Percentiles rank a stretch among this genome's conserved stretches.
These are phyloP conservation scores for Penicillium paxilli DNA, from an alignment of 495 filamentous ascomycete genomes.

Conservation along the genomic window DNA sequence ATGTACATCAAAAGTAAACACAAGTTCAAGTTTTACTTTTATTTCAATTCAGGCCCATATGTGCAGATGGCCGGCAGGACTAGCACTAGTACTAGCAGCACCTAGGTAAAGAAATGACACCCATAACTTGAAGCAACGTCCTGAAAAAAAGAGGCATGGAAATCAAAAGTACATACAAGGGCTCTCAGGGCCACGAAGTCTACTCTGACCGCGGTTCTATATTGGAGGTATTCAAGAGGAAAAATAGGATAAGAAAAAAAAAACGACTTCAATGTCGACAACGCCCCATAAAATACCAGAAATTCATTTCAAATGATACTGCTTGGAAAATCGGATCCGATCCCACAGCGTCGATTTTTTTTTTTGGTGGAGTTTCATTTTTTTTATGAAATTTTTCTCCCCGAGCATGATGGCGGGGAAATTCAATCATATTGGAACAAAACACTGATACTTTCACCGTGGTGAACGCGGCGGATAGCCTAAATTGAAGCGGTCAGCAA, in stretches of 20 bases:
- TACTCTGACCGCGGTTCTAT: constrained; percentile 25
- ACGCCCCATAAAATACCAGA: neutral
- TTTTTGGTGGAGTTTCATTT: too few species aligned
- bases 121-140: constrained; percentile 9
- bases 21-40: neutral
- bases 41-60: constrained; percentile 18
- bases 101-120: constrained; percentile 8
- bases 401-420: neutral
- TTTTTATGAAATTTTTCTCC: constrained; percentile 1
- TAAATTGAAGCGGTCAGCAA: constrained; percentile 32
- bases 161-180: constrained; percentile 7
- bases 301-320: constrained; percentile 1
- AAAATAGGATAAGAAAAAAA: constrained; percentile 6
- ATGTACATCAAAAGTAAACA: too few species aligned
- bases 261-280: constrained; percentile 13
- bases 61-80: constrained; percentile 16
- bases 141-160: constrained; percentile 9
- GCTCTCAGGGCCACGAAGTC: constrained; percentile 15
- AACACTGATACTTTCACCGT: constrained; percentile 96
- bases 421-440: constrained; percentile 86
- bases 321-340: neutral
- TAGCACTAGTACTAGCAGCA: too few species aligned
- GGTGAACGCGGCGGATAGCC: constrained; percentile 94
- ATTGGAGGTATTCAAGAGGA: constrained; percentile 7
- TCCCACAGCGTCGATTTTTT: constrained; percentile 2